A percentile compares a stretch with the other conserved stretches of the same genome.
phyloP scores from a whole-genome alignment of 192 early-diverging fungal species.

The Umbelopsis vinacea region DNA sequence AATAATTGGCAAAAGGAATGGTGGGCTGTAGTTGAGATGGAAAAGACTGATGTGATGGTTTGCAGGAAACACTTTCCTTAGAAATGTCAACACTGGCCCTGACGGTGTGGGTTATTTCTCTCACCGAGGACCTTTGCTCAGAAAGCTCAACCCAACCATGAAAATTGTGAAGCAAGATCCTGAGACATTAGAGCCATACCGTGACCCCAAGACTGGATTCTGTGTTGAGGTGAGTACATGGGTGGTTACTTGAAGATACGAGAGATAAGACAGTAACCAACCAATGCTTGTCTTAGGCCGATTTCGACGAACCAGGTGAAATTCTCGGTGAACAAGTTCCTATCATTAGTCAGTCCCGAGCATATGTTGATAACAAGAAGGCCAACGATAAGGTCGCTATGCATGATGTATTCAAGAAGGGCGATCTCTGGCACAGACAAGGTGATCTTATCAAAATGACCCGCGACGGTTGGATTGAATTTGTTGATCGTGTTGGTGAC shows the following conservation, averaged over 20 bases:
- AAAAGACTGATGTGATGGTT: neutral
- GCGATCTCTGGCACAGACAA: constrained; percentile 54
- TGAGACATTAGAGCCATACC: constrained; percentile 48
- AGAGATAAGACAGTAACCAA: neutral
- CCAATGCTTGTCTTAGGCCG: neutral
- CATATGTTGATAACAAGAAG: constrained; percentile 47
- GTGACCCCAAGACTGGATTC: constrained; percentile 51
- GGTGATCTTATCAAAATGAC: constrained; percentile 56
- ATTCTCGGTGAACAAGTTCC: constrained; percentile 2
- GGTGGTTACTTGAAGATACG: neutral
- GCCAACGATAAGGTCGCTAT: constrained; percentile 45
- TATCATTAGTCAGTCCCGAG: constrained; percentile 11
- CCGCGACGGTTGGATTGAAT: constrained; percentile 51
- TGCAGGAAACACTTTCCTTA: neutral
- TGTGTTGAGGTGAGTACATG: constrained; percentile 41
- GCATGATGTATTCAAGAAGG: constrained; percentile 54
- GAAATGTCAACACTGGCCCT: constrained; percentile 22
- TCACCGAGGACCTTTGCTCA: constrained; percentile 30
- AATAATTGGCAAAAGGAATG: constrained; percentile 24
- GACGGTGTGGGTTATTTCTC: constrained; percentile 18
- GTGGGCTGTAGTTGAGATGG: neutral
- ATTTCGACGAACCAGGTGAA: constrained; percentile 57
- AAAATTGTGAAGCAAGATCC: constrained; percentile 60
- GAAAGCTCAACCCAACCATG: constrained; percentile 26
- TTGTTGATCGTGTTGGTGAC: constrained; percentile 65